A percentile compares a stretch with the other conserved stretches of the same genome.
These are phyloP conservation scores for Dryadomyces quercus-mongolicae DNA, from an alignment of 2,329 filamentous ascomycete species.

Conservation along the genomic window DNA sequence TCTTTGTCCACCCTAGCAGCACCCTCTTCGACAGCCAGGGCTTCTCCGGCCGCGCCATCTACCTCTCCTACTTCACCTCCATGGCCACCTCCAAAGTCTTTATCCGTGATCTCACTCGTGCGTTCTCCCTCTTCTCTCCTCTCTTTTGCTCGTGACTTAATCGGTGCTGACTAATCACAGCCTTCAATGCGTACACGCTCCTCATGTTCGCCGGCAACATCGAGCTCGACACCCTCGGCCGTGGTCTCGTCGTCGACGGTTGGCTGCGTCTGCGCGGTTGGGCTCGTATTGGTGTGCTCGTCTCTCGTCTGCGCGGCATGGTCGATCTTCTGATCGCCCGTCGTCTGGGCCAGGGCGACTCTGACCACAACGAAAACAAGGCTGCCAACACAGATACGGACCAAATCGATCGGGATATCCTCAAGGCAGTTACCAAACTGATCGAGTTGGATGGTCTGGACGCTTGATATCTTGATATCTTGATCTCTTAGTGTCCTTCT, in stretches of 20 bases:
- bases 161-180: constrained; percentile 76
- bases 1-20: constrained; percentile 87
- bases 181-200: constrained; percentile 81
- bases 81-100: constrained; percentile 90
- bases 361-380: constrained; percentile 22
- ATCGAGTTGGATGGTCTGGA: constrained; percentile 87
- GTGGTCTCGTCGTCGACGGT: constrained; percentile 81
- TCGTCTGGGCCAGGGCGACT: constrained; percentile 64
- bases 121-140: constrained; percentile 53
- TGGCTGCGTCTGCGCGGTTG: constrained; percentile 82
- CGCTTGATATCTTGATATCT: constrained; percentile 24
- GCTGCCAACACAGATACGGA: constrained; percentile 23
- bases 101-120: constrained; percentile 79
- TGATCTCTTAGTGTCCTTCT: too few relatives aligned
- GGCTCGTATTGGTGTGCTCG: constrained; percentile 86
- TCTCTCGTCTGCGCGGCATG: constrained; percentile 72
- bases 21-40: constrained; percentile 73
- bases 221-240: constrained; percentile 72
- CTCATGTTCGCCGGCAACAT: constrained; percentile 85
- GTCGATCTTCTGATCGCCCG: constrained; percentile 72
- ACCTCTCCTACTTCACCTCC: constrained; percentile 82
- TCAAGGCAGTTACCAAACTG: constrained; percentile 64
- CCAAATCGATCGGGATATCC: constrained; percentile 50
- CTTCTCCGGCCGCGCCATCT: constrained; percentile 63
- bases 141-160: constrained; percentile 80